phyloP scores from a whole-genome alignment of 352 stramenopile species.

The Peronospora farinosa region DNA sequence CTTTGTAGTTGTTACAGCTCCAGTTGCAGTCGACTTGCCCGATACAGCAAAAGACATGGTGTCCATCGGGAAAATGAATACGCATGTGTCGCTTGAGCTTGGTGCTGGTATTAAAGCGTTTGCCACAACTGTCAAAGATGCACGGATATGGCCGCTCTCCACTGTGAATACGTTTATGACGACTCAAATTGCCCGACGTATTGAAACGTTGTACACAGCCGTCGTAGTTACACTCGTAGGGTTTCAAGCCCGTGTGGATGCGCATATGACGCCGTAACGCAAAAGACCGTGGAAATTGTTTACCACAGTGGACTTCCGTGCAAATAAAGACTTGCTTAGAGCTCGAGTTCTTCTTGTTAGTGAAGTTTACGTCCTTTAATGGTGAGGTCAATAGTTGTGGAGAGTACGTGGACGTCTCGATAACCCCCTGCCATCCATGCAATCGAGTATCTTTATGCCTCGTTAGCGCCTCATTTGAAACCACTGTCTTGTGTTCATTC shows the following conservation, averaged over 20 bases:
- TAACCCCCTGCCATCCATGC: conserved; percentile 16
- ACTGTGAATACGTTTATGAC: conserved; percentile 85
- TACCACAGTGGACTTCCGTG: conserved; percentile 72
- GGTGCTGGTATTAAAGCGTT: conserved; percentile 84
- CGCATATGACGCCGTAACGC: conserved; percentile 76
- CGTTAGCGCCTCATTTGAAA: conserved; percentile 5
- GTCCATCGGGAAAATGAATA: conserved; percentile 75
- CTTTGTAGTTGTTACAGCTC: conserved; percentile 82
- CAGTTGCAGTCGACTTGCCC: conserved; percentile 26
- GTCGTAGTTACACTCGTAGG: conserved; percentile 72
- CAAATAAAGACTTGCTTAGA: background rate
- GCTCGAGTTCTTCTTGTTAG: conserved; percentile 32
- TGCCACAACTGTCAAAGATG: conserved; percentile 68
- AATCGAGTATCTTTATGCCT: conserved; percentile 15
- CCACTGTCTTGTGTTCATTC: conserved; percentile 9
- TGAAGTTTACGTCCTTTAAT: conserved; percentile 6
- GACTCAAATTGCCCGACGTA: conserved; percentile 82
- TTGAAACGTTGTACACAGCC: conserved; percentile 78
- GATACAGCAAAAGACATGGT: conserved; percentile 69
- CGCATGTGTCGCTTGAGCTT: conserved; percentile 87
- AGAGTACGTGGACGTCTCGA: conserved; percentile 3
- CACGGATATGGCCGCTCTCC: conserved; percentile 81
- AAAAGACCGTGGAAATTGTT: conserved; percentile 80
- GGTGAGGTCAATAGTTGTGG: background rate
- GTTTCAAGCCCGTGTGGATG: conserved; percentile 80